Evolutionary conservation across 768 basidiomycete genomes (phyloP).

Genomic region (Serendipita sp.): DNA sequence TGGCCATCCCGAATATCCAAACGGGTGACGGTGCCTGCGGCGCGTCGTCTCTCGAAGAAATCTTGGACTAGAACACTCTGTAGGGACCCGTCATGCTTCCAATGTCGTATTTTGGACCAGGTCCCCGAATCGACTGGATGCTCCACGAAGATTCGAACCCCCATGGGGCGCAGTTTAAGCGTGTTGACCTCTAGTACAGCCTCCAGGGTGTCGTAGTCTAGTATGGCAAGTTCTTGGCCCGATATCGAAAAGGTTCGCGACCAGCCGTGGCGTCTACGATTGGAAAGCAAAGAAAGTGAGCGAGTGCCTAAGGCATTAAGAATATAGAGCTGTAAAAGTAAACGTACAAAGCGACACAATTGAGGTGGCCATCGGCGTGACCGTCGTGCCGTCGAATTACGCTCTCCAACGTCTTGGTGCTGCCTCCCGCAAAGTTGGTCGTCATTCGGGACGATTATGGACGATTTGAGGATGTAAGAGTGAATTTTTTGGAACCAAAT

Average conservation of each 20-base stretch:
- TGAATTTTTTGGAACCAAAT: neutral
- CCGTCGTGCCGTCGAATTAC: slow-evolving; percentile 4
- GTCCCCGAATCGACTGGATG: slow-evolving; percentile 5
- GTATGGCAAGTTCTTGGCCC: neutral
- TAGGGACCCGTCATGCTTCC: slow-evolving; percentile 9
- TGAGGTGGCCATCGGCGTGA: slow-evolving; percentile 5
- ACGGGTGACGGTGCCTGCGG: neutral
- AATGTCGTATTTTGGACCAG: slow-evolving; percentile 4
- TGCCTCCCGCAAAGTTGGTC: neutral
- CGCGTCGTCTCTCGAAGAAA: slow-evolving; percentile 5
- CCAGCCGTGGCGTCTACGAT: slow-evolving; percentile 9
- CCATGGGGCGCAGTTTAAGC: slow-evolving; percentile 7
- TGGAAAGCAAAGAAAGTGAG: neutral
- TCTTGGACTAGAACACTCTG: slow-evolving; percentile 8
- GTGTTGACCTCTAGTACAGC: slow-evolving; percentile 7
- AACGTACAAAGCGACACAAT: slow-evolving; percentile 5
- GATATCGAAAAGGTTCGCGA: slow-evolving; percentile 8
- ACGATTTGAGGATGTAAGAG: neutral
- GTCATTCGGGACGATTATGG: neutral
- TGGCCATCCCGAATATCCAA: slow-evolving; percentile 7
- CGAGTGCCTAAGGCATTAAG: neutral
- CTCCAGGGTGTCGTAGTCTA: slow-evolving; percentile 5
- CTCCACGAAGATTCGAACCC: slow-evolving; percentile 8
- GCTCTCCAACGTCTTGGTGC: neutral
- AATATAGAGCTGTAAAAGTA: neutral